These are phyloP conservation scores for Sclerotinia glacialis DNA, from an alignment of 2,329 filamentous ascomycete species.

Conservation along the genomic window DNA sequence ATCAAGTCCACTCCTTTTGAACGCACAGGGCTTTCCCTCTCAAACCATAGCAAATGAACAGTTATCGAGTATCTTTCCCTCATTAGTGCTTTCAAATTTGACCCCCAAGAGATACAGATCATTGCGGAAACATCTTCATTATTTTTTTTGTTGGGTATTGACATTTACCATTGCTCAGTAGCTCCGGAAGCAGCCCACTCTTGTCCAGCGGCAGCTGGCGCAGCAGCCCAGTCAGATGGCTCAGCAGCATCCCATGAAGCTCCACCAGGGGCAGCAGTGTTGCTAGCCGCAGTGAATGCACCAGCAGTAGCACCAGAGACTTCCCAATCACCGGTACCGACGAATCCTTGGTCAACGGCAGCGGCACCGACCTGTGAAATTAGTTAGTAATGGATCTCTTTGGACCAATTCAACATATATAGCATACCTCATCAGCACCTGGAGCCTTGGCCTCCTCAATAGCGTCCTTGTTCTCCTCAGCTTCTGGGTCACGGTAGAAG, in stretches of 20 bases:
- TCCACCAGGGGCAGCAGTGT: slow-evolving; percentile 58
- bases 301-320: slow-evolving; percentile 62
- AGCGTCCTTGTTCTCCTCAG: slow-evolving; percentile 97
- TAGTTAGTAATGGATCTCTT: slow-evolving; percentile 8
- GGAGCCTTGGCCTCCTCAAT: slow-evolving; percentile 85
- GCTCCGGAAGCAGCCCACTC: slow-evolving; percentile 56
- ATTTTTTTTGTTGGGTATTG: slow-evolving; percentile 24
- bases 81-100: slow-evolving; percentile 78
- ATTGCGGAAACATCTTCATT: slow-evolving; percentile 28
- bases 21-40: slow-evolving; percentile 98
- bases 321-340: slow-evolving; percentile 73
- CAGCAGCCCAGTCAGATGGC: slow-evolving; percentile 48
- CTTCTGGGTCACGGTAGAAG: slow-evolving; percentile 99
- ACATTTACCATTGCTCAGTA: slow-evolving; percentile 39
- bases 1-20: slow-evolving; percentile 47
- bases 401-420: too few species aligned
- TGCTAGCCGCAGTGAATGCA: slow-evolving; percentile 55
- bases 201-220: slow-evolving; percentile 45
- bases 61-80: slow-evolving; percentile 96
- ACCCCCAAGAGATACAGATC: slow-evolving; percentile 41
- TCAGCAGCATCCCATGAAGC: slow-evolving; percentile 60
- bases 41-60: slow-evolving; percentile 44
- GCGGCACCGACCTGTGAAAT: slow-evolving; percentile 57
- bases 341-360: slow-evolving; percentile 77
- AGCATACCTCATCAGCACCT: slow-evolving; percentile 65